Base-by-base conservation (phyloP, 345 rosid genomes). In the Hibiscus mutabilis region DNA sequence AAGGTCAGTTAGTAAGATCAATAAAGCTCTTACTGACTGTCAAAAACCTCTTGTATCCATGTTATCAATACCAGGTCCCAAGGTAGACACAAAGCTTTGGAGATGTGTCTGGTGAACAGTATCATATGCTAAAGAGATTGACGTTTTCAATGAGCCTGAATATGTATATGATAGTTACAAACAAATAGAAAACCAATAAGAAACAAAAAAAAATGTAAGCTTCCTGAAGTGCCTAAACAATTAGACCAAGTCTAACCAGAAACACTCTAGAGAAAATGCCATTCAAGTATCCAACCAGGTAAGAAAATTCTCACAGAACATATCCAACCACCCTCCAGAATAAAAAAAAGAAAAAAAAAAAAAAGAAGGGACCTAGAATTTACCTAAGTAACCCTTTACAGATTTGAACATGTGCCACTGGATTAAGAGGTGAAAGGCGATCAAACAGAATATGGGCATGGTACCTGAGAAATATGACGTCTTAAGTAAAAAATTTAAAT, bases 401-500 rank as follows among this genome's bases (percentile, higher is more conserved):
- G 64, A 96, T 91, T 80, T 85, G 91, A 79, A 72, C 73, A 80
- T 96, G 97, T 15, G 93, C 98, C 84, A 91, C 99, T 2, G 97
- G 95, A 85, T 92, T 91, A 76, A 96, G 89, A 8, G 85, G 82
- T 60, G 96, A 84, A 70, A 96, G 89, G 15, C 96, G 96, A 75
- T 87, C 87, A 70, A 92, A 91, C 70, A 92, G 71, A 65, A 88
- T 73, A 74, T 84, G 83, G 71, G 99, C 98, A 80, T 96, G 98
- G 79, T 76, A 80, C 99, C 99, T 96, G 89, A 66, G 21, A 74
- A 74, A 60, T 60, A 73, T 11, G 15, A 68, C 14, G 47, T 46
- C 18, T 12, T 61, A 31, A 31, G 60, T 73, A 3, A 37, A 31
- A 37, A 35, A 6, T 4, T 31, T 7, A 31, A 13, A 13, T 15